Base-by-base conservation (phyloP, 2,329 filamentous ascomycete species). In the Fusarium neocosmosporiellum region DNA sequence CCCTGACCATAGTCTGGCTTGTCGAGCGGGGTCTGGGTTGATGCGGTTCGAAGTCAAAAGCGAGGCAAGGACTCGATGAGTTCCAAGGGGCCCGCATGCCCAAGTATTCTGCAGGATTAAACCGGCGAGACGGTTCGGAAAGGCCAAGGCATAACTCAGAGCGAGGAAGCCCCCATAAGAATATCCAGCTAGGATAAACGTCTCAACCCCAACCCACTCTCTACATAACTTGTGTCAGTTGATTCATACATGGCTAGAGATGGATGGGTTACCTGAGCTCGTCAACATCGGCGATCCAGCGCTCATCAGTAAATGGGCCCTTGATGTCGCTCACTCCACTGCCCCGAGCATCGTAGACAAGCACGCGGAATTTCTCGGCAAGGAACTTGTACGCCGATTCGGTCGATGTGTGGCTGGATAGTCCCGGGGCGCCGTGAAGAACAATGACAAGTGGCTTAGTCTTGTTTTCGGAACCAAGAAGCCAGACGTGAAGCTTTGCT, bases 111-210 rank as follows among this genome's bases (percentile, higher is more conserved):
- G 29, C 2, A 69, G 31, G 2, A 69, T 24, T 2, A 69, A 13
- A 13, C 39, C 34, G 0, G 48, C 9, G 7, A 68, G 41, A n/a
- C 50, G 65, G 4, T 18, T 9, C 2, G 65, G 66, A 2, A 43
- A 63, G 5, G 48, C 18, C 5, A 68, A 18, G 11, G 66, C 41
- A 7, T 69, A 69, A 22, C 24, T 36, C 10, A 69, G 10, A 1
- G 66, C 41, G 2, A 69, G 66, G 7, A 68, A 68, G 3, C 65
- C 66, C 9, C 66, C 58, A 7, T 69, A 69, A 0, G 66, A 69
- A 14, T 53, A 53, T 16, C 66, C 66, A 22, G 65, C 65, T 1
- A 69, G 36, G 14, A 69, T 33, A n/a, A 69, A 68, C 2, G 54
- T 63, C 4, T 69, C 66, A 2, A 36, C 66, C 13, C 50, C 66